These are phyloP conservation scores for Plasmodium malariae DNA, from an alignment of 169 alveolate genomes.

Conservation along the genomic window DNA sequence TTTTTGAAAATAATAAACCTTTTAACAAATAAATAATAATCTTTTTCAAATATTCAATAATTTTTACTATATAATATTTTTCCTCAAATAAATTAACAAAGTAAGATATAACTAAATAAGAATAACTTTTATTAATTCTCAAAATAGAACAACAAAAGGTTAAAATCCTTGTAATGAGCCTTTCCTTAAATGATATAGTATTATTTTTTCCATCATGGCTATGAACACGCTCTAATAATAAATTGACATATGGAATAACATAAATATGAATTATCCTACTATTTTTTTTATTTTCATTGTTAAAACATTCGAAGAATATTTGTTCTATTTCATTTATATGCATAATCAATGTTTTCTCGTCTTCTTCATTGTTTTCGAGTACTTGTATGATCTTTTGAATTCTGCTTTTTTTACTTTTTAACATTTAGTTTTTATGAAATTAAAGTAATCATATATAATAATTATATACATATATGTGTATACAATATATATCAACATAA, in stretches of 20 bases:
- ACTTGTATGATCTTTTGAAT: slow-evolving; percentile 39
- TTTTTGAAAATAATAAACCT: slow-evolving; percentile 27
- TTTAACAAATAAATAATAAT: slow-evolving; percentile 33
- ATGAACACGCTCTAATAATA: slow-evolving; percentile 24
- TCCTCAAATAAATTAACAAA: slow-evolving; percentile 46
- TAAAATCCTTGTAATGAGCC: slow-evolving; percentile 9
- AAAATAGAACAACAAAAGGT: slow-evolving; percentile 42
- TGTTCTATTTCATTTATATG: slow-evolving; percentile 62
- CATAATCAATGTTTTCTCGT: slow-evolving; percentile 16
- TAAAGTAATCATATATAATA: not conserved
- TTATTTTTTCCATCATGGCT: not conserved
- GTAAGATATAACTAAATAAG: slow-evolving; percentile 45
- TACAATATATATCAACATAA: not conserved
- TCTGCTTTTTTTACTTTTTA: slow-evolving; percentile 15
- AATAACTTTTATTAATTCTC: slow-evolving; percentile 50
- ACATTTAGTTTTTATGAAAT: slow-evolving; percentile 29
- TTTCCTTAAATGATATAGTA: slow-evolving; percentile 6
- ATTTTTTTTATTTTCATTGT: slow-evolving; percentile 29
- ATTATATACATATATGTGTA: not conserved
- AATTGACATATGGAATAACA: slow-evolving; percentile 52
- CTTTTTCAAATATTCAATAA: slow-evolving; percentile 47
- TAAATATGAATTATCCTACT: slow-evolving; percentile 47
- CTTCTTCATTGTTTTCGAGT: slow-evolving; percentile 56
- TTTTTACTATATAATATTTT: slow-evolving; percentile 38
- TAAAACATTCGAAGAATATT: slow-evolving; percentile 56